Conservation (phyloP, 2,329 filamentous ascomycete species). For the Pyrenochaeta sp. region DNA sequence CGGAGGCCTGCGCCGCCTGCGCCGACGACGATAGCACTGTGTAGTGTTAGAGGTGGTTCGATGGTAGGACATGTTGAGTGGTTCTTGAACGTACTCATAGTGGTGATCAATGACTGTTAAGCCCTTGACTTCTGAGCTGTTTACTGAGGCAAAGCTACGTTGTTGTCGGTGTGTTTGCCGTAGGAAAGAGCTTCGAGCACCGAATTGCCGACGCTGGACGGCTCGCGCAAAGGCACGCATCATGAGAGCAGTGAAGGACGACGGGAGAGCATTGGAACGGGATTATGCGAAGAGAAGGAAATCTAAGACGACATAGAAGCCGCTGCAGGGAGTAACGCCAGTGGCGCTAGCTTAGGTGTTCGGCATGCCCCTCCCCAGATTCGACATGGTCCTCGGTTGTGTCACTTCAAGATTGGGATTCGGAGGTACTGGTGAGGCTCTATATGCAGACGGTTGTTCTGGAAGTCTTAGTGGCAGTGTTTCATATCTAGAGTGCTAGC, state of each 20-base stretch:
- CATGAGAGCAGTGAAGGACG: neutral
- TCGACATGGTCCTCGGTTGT: conserved; percentile 33
- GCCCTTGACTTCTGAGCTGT: conserved; percentile 23
- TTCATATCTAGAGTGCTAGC: neutral
- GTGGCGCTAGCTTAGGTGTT: conserved; percentile 29
- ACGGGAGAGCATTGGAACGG: neutral
- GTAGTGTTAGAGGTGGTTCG: conserved; percentile 4
- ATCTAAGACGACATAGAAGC: conserved; percentile 10
- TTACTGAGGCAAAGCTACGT: conserved; percentile 28
- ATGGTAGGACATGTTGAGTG: neutral
- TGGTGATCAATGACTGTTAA: conserved; percentile 45
- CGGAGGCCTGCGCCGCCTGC: conserved; percentile 71
- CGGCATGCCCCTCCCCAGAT: conserved; percentile 25
- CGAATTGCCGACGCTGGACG: conserved; percentile 26
- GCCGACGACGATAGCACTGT: conserved; percentile 55
- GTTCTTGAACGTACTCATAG: conserved; percentile 38
- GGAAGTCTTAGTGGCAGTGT: neutral
- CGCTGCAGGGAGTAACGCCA: conserved; percentile 8
- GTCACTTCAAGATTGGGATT: conserved; percentile 7
- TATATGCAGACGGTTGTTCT: no score
- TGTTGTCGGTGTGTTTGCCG: conserved; percentile 8
- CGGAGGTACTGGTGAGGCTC: neutral
- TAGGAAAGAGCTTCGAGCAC: conserved; percentile 11
- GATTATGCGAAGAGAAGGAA: neutral
- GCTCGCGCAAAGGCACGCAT: conserved; percentile 40